A percentile compares a stretch with the other conserved stretches of the same genome.
phyloP scores from a whole-genome alignment of 768 basidiomycete genomes.

The Crepidotus variabilis region DNA sequence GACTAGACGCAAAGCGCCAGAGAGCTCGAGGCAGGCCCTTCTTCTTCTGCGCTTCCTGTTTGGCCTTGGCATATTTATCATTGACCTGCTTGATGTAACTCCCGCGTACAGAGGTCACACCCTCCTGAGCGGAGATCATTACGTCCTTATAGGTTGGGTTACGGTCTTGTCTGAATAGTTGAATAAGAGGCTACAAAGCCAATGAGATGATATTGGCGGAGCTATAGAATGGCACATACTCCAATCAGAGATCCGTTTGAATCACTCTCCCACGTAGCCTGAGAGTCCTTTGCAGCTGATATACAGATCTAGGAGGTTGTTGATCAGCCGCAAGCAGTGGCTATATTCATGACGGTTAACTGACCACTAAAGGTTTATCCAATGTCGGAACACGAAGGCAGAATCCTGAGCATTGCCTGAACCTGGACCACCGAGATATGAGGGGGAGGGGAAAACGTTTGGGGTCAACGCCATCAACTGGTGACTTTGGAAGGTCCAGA shows the following conservation, averaged over 20 bases:
- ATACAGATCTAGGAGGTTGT: constrained; percentile 8
- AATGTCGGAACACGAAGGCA: constrained; percentile 2
- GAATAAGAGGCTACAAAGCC: not conserved
- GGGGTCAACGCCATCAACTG: not conserved
- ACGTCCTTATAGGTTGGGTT: not conserved
- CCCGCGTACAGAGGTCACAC: not conserved
- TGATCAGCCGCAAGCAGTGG: not conserved
- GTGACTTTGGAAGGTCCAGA: not conserved
- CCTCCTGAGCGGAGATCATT: not conserved
- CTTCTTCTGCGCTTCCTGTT: not conserved
- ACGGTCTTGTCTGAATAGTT: not conserved
- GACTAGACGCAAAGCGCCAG: not conserved
- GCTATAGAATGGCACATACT: not conserved
- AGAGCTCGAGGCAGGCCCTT: not conserved
- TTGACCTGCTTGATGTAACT: not conserved
- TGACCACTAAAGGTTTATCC: constrained; percentile 3
- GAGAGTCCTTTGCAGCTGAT: constrained; percentile 11
- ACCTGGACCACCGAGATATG: not conserved
- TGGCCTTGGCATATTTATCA: not conserved
- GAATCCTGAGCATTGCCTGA: constrained; percentile 3
- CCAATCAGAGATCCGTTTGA: not conserved
- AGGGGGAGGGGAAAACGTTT: not conserved
- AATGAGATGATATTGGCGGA: not conserved
- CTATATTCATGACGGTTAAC: not conserved
- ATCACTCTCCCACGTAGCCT: not conserved